phyloP scores from a whole-genome alignment of 1,284 basidiomycete genomes.

The Ceratobasidium sp. region DNA sequence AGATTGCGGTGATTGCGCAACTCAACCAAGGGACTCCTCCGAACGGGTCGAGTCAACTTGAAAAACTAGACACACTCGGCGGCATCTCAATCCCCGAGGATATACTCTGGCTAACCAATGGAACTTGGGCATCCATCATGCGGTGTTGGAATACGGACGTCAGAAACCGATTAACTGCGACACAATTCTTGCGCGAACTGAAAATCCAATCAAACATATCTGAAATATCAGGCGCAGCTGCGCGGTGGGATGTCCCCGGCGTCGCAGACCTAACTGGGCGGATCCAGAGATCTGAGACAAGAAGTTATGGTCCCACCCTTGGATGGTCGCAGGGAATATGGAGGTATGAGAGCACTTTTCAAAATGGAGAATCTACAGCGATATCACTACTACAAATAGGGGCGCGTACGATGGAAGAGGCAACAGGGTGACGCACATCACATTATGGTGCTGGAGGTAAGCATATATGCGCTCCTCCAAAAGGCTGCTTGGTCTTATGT shows the following conservation, averaged over 20 bases:
- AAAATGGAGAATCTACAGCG: too few relatives aligned
- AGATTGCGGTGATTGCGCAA: slow-evolving; percentile 5
- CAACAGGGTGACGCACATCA: neutral
- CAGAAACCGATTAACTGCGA: neutral
- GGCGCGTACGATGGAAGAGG: slow-evolving; percentile 19
- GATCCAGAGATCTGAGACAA: slow-evolving; percentile 15
- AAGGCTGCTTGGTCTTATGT: too few relatives aligned
- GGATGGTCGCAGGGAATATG: slow-evolving; percentile 35
- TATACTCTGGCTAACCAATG: slow-evolving; percentile 27
- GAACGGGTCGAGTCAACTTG: neutral
- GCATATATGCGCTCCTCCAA: neutral
- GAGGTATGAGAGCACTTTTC: slow-evolving; percentile 38
- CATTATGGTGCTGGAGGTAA: slow-evolving; percentile 39
- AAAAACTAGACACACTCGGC: neutral
- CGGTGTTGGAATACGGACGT: slow-evolving; percentile 18
- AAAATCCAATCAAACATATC: neutral
- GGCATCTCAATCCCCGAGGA: neutral
- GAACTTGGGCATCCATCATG: slow-evolving; percentile 14
- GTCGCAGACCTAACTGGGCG: slow-evolving; percentile 21
- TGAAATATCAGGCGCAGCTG: neutral
- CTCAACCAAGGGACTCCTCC: slow-evolving; percentile 14
- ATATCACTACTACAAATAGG: neutral
- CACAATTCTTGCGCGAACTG: slow-evolving; percentile 5
- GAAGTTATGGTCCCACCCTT: slow-evolving; percentile 2
- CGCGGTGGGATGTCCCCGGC: neutral